Conservation (phyloP, 108 stramenopile genomes). For the Thalassiosira profunda region DNA sequence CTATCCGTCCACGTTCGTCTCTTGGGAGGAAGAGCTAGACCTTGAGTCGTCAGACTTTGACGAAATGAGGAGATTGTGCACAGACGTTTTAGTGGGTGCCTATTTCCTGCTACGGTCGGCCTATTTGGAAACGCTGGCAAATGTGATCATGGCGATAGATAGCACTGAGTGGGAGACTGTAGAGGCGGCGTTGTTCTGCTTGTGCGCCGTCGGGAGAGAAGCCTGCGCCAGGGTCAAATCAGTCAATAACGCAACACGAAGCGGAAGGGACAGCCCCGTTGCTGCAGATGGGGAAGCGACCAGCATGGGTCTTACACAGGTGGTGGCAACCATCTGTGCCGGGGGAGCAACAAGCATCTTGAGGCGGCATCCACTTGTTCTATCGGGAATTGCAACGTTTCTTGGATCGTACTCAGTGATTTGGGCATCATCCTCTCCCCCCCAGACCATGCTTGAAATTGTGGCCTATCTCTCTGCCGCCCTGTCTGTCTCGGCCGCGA, state of each 20-base stretch:
- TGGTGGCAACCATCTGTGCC: slow-evolving; percentile 28
- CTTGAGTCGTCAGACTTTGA: slow-evolving; percentile 57
- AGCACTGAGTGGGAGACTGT: slow-evolving; percentile 42
- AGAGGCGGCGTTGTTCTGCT: slow-evolving; percentile 51
- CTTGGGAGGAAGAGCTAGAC: slow-evolving; percentile 63
- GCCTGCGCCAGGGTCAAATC: slow-evolving; percentile 48
- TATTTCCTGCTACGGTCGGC: slow-evolving; percentile 53
- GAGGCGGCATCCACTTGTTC: slow-evolving; percentile 29
- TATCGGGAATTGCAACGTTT: slow-evolving; percentile 41
- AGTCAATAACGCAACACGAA: slow-evolving; percentile 5
- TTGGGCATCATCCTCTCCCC: slow-evolving; percentile 46
- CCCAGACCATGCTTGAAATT: slow-evolving; percentile 44
- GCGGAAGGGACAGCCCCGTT: slow-evolving; percentile 26
- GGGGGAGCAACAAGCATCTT: not conserved
- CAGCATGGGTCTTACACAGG: slow-evolving; percentile 33
- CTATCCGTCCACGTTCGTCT: slow-evolving; percentile 39
- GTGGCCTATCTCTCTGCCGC: slow-evolving; percentile 31
- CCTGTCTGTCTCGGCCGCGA: slow-evolving; percentile 1
- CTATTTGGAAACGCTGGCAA: slow-evolving; percentile 40
- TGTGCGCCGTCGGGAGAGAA: slow-evolving; percentile 49
- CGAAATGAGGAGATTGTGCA: slow-evolving; percentile 56
- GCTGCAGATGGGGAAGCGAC: slow-evolving; percentile 36
- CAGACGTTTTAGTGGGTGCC: slow-evolving; percentile 55
- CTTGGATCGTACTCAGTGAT: slow-evolving; percentile 54
- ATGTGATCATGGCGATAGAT: slow-evolving; percentile 9